Evolutionary conservation across 176 grass and related monocot genomes (phyloP), one percentile per base, ranked within the genome.

Genomic region (Juncus inflexus): DNA sequence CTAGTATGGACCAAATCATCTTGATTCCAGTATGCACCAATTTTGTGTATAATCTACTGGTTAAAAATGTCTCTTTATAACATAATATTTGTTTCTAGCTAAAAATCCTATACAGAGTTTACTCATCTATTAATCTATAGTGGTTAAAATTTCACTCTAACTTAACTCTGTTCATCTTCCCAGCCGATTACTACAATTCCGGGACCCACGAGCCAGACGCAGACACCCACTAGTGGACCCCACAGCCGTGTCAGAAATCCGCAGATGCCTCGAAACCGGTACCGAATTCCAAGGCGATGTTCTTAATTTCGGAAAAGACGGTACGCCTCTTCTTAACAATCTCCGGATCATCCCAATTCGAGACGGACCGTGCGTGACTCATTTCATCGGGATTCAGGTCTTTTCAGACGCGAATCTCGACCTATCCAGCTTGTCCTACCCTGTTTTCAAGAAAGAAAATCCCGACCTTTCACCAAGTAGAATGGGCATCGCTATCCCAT

Each of bases 171-270:
- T 75, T 79, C 76, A 43, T 42, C 42, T 70, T 8, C 63, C 69
- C 80, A 99, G 94, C 72, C 94, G 94, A 76, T 99, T 99, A 77
- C 65, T 99, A 49, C 94, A 99, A 70, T 99, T 78, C 59, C 88
- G 94, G 51, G 94, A 99, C 76, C 85, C 85, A 73, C 71, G 65
- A 67, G 88, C 85, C 0, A 82, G 88, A 66, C 80, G 94, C 10
- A 66, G 94, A 41, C 94, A 99, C 53, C 94, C 94, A 7, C 79
- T 89, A 65, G 94, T 99, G 5, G 94, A 99, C 67, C 94, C 88
- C 7, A 92, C 81, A 80, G 67, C 79, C 42, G 88, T 99, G 55
- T 83, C 80, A 59, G 88, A 99, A 62, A 92, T 91, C 52, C 75
- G 85, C 15, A 67, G 87, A 62, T 89, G 83, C 61, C 77, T 99